These are phyloP conservation scores for Echria macrotheca DNA, from an alignment of 495 filamentous ascomycete species.

Conservation along the genomic window DNA sequence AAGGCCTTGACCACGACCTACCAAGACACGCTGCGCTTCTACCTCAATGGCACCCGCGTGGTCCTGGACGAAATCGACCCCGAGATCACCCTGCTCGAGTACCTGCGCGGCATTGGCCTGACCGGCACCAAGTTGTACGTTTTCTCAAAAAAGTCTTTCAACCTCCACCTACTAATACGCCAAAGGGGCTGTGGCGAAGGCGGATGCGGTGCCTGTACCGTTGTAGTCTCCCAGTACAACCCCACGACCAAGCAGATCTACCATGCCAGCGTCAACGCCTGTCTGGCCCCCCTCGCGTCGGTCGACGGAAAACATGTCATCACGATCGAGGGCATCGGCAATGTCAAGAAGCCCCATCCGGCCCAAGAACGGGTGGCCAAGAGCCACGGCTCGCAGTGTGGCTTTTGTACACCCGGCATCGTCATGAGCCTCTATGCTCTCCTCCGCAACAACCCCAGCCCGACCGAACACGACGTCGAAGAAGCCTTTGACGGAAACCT, in stretches of 20 bases:
- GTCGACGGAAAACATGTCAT: conserved; percentile 98
- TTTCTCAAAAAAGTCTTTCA: neutral
- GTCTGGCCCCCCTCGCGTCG: conserved; percentile 83
- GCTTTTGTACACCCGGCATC: conserved; percentile 95
- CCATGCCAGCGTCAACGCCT: conserved; percentile 90
- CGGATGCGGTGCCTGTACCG: conserved; percentile 94
- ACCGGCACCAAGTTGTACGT: conserved; percentile 62
- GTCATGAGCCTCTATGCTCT: conserved; percentile 92
- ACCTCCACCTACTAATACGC: conserved; percentile 11
- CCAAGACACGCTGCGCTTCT: conserved; percentile 66
- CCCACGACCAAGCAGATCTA: conserved; percentile 86
- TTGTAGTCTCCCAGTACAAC: conserved; percentile 89
- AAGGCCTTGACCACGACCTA: conserved; percentile 34
- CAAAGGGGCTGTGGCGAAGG: conserved; percentile 83
- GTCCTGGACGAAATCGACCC: conserved; percentile 77
- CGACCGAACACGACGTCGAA: conserved; percentile 70
- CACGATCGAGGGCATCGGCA: conserved; percentile 95
- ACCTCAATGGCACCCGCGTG: conserved; percentile 92
- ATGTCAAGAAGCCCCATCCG: conserved; percentile 80
- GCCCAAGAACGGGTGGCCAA: conserved; percentile 87
- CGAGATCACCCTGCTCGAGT: conserved; percentile 89
- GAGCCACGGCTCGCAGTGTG: conserved; percentile 61
- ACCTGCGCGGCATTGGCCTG: conserved; percentile 81
- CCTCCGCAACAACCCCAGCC: conserved; percentile 64
- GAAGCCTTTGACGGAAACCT: conserved; percentile 94